Percentiles rank a stretch among this genome's conserved stretches.
These are phyloP conservation scores for Phytophthora cactorum DNA, from an alignment of 352 stramenopile species.

Conservation along the genomic window DNA sequence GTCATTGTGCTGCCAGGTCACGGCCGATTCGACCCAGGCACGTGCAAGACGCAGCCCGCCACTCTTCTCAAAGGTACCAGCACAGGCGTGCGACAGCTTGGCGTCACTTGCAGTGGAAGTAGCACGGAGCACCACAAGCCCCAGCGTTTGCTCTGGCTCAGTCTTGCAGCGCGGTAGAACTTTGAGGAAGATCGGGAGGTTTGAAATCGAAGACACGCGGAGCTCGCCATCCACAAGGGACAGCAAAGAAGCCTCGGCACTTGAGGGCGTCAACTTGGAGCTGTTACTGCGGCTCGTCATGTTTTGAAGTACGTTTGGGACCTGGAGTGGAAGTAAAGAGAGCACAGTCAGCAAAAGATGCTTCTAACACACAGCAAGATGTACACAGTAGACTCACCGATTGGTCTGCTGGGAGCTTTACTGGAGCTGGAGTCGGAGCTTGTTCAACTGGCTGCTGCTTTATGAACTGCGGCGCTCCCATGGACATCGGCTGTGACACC, in stretches of 20 bases:
- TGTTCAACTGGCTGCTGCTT: slow-evolving; percentile 29
- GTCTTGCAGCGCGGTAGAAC: slow-evolving; percentile 65
- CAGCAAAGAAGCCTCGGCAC: slow-evolving; percentile 53
- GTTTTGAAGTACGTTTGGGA: slow-evolving; percentile 48
- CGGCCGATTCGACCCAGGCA: slow-evolving; percentile 77
- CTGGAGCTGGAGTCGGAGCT: slow-evolving; percentile 13
- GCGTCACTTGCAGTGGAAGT: slow-evolving; percentile 60
- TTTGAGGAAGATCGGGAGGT: slow-evolving; percentile 67
- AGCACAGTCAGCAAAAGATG: slow-evolving; percentile 10
- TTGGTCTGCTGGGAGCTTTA: slow-evolving; percentile 33
- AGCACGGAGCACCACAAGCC: slow-evolving; percentile 72
- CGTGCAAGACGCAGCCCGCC: slow-evolving; percentile 79
- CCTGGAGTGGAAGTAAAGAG: slow-evolving; percentile 10
- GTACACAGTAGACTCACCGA: slow-evolving; percentile 18
- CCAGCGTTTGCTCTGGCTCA: slow-evolving; percentile 72
- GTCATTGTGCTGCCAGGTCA: slow-evolving; percentile 83
- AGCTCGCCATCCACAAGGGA: slow-evolving; percentile 67
- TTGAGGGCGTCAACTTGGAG: slow-evolving; percentile 36
- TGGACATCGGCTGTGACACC: slow-evolving; percentile 32
- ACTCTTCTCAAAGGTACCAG: slow-evolving; percentile 69
- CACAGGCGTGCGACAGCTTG: slow-evolving; percentile 69
- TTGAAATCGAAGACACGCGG: slow-evolving; percentile 50
- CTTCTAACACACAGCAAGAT: neutral
- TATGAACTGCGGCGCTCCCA: slow-evolving; percentile 25
- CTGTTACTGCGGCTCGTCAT: slow-evolving; percentile 37